Conservation (phyloP, 2,329 filamentous ascomycete species). For the Hypoxylon sp. region DNA sequence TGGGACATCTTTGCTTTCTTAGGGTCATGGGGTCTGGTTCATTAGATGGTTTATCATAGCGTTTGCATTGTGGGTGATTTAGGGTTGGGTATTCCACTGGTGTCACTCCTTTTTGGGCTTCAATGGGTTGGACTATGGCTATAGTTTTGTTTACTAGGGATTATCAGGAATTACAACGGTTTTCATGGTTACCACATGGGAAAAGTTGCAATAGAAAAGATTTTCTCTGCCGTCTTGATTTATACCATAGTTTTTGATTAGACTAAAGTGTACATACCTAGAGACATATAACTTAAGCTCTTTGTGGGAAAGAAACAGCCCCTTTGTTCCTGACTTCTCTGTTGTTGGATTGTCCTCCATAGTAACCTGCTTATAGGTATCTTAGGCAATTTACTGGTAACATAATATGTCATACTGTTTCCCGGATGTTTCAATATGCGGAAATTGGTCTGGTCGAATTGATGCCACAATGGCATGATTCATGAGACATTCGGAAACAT, state of each 20-base stretch:
- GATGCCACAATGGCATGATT: no score
- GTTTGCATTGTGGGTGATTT: not conserved
- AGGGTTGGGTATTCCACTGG: not conserved
- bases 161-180: not conserved
- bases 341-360: not conserved
- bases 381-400: no score
- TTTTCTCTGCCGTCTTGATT: not conserved
- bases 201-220: slow-evolving; percentile 1
- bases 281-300: not conserved
- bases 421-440: no score
- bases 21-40: not conserved
- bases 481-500: no score
- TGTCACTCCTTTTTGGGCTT: slow-evolving; percentile 1
- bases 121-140: not conserved
- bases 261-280: not conserved
- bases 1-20: not conserved
- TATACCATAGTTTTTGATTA: not conserved
- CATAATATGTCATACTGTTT: no score
- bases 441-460: no score
- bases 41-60: not conserved
- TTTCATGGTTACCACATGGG: not conserved
- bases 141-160: not conserved
- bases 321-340: not conserved
- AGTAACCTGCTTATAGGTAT: not conserved
- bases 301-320: not conserved